These are phyloP conservation scores for Thelonectria blattea DNA, from an alignment of 2,329 filamentous ascomycete genomes.

Conservation along the genomic window DNA sequence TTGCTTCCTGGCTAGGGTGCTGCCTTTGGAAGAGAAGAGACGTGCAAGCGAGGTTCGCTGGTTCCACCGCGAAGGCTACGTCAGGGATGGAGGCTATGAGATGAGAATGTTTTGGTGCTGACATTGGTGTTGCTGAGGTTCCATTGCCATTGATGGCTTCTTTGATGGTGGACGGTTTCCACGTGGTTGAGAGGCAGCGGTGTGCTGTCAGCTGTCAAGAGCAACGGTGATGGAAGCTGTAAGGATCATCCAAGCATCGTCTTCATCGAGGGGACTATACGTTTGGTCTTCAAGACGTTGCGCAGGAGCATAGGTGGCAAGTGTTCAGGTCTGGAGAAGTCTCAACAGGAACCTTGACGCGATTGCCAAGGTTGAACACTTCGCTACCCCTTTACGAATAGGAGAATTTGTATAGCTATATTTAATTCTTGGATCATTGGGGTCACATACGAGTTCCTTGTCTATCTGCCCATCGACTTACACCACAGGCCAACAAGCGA, in stretches of 20 bases:
- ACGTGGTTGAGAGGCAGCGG: background rate
- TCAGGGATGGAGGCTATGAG: background rate
- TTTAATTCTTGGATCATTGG: too few species aligned
- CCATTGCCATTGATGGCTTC: background rate
- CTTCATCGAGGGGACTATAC: too few species aligned
- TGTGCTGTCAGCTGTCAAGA: background rate
- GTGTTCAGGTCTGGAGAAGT: too few species aligned
- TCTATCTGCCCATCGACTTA: too few species aligned
- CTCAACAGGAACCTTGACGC: too few species aligned
- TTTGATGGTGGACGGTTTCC: background rate
- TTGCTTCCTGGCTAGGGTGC: background rate
- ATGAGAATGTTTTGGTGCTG: background rate
- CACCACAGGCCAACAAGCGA: background rate
- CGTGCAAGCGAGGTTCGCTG: background rate
- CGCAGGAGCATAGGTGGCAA: too few species aligned
- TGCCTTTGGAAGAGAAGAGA: background rate
- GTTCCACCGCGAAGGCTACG: constrained; percentile 6
- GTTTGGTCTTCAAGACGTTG: too few species aligned
- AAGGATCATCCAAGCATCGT: constrained; percentile 4
- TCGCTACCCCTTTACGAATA: too few species aligned
- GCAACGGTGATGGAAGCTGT: background rate
- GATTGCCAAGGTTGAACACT: too few species aligned
- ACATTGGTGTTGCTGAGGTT: background rate
- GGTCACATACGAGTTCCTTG: too few species aligned
- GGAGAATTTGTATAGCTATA: too few species aligned